phyloP scores from a whole-genome alignment of 208 protist species.

The Leishmania mexicana region DNA sequence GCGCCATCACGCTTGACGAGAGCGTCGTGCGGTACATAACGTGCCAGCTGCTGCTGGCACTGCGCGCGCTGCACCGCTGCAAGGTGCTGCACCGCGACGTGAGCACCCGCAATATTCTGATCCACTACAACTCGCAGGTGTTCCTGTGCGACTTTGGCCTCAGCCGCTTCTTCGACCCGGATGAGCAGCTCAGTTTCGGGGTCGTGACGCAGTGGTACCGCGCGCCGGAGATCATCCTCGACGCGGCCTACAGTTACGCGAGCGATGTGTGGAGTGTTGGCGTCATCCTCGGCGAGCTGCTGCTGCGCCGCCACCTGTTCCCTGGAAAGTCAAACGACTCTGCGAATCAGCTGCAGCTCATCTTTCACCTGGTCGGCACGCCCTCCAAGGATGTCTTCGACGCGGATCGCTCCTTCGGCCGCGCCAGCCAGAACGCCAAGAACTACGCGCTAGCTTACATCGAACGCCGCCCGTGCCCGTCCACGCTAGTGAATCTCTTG shows the following conservation, averaged over 20 bases:
- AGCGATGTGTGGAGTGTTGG: constrained; percentile 92
- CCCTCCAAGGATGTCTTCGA: constrained; percentile 88
- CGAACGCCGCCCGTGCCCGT: constrained; percentile 52
- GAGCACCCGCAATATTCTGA: constrained; percentile 91
- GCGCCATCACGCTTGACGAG: constrained; percentile 73
- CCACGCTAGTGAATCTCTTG: constrained; percentile 54
- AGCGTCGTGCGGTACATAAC: constrained; percentile 86
- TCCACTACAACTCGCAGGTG: constrained; percentile 85
- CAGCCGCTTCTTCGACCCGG: constrained; percentile 91
- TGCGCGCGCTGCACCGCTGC: constrained; percentile 89
- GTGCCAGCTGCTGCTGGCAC: constrained; percentile 85
- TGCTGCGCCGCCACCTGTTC: constrained; percentile 90
- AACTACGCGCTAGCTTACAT: constrained; percentile 80
- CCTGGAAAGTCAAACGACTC: constrained; percentile 93
- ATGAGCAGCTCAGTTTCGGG: constrained; percentile 91
- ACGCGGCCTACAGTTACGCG: constrained; percentile 82
- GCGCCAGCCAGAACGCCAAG: constrained; percentile 87
- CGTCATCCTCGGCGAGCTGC: constrained; percentile 92
- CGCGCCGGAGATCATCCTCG: constrained; percentile 93
- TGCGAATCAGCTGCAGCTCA: constrained; percentile 94
- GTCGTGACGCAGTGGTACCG: constrained; percentile 94
- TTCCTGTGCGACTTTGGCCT: constrained; percentile 94
- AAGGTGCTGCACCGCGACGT: constrained; percentile 88
- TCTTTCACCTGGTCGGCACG: constrained; percentile 94
- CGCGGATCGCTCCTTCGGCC: constrained; percentile 78